Base-by-base conservation (phyloP, 1,139 yeast genomes). In the Kodamaea ohmeri region DNA sequence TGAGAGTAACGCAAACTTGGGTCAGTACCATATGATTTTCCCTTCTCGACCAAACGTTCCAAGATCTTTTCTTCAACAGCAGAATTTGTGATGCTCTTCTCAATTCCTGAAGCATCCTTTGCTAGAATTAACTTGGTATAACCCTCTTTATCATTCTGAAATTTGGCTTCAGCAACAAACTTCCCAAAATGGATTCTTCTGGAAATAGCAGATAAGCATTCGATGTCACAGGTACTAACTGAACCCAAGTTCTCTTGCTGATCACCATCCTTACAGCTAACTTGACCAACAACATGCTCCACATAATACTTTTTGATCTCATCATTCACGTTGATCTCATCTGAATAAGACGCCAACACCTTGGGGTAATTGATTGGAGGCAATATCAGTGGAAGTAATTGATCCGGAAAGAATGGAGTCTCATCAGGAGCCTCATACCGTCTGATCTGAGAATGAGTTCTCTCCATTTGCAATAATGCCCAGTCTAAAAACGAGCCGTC, bases 111-210 rank as follows among this genome's bases (percentile, higher is more conserved):
- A 4, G 77, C 65, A 55, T 92, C 96, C 42, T 67, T 73, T 0
- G 72, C 76, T 46, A 67, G 58, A 49, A 92, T 92, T 51, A 89
- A 65, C 50, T 73, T 64, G 1, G 77, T 78, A 63, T 82, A 89
- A 38, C 60, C 60, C 37, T 76, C 86, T 32, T 70, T 74, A 48
- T 90, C 95, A 20, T 71, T 63, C 52, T 73, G 83, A 59, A 79
- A 92, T 63, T 92, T 92, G 30, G 96, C 84, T 58, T 92, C 98
- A 4, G 98, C 98, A 4, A 92, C 98, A 67, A 92, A 92, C 61
- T 85, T 87, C 37, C 97, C 98, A 63, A 92, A 92, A 63, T 92
- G 98, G 49, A 92, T 88, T 56, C 98, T 76, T 53, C 98, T 74
- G n/a, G 96, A 85, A 35, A 92, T 65, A 4, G 96, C 82, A 60